phyloP scores from a whole-genome alignment of 2,329 filamentous ascomycete species.

The Monosporascus sp. region DNA sequence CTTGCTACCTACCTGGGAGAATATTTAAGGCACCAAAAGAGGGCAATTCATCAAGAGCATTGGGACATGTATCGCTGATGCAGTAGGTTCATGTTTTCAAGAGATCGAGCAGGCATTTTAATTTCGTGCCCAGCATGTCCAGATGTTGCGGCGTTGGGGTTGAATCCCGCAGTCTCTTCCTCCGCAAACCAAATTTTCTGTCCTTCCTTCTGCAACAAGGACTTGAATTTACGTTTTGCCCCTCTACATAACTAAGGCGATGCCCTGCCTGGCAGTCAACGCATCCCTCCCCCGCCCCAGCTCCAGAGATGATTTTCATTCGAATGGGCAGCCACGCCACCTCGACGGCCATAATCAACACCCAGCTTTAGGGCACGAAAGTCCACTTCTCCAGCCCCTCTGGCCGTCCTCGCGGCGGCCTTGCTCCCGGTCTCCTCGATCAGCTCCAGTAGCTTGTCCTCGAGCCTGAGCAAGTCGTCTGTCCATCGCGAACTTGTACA shows the following conservation, averaged over 20 bases:
- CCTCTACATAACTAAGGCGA: slow-evolving; percentile 33
- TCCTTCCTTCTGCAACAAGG: no score
- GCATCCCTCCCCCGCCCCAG: slow-evolving; percentile 40
- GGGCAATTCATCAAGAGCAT: no score
- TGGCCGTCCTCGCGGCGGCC: slow-evolving; percentile 15
- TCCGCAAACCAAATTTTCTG: no score
- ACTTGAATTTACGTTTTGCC: no score
- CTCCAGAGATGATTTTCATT: slow-evolving; percentile 34
- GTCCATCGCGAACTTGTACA: slow-evolving; percentile 44
- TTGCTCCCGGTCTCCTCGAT: slow-evolving; percentile 35
- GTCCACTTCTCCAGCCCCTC: slow-evolving; percentile 28
- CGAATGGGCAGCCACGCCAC: slow-evolving; percentile 40
- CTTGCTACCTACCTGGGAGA: no score
- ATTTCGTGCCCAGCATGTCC: no score
- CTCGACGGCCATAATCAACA: slow-evolving; percentile 33
- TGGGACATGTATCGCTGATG: no score
- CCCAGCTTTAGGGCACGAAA: slow-evolving; percentile 32
- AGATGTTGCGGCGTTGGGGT: no score
- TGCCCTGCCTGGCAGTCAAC: slow-evolving; percentile 38
- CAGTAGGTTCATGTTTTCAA: no score
- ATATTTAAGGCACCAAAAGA: no score
- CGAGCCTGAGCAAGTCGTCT: slow-evolving; percentile 33
- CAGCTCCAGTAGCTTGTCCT: slow-evolving; percentile 39
- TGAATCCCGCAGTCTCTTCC: no score
- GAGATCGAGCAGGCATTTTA: no score